Base-by-base conservation (phyloP, 139 green algal genomes). In the Volvox africanus region DNA sequence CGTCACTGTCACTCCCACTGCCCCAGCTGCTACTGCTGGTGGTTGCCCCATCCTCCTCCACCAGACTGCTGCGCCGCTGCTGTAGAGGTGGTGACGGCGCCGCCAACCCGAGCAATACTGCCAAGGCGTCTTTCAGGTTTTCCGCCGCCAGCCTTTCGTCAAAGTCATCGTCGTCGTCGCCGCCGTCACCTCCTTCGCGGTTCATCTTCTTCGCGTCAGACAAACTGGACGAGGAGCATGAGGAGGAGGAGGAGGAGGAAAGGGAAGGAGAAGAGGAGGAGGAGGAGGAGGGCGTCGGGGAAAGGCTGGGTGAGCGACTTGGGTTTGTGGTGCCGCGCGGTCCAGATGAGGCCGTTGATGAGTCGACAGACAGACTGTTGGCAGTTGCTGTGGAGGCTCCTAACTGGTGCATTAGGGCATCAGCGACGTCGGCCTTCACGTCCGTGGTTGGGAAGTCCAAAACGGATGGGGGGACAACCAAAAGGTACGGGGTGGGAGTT, bases 361-460 rank as follows among this genome's bases (percentile, higher is more conserved):
- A n/a, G n/a, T n/a, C n/a, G n/a, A n/a, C n/a, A n/a, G n/a, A n/a
- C n/a, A n/a, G n/a, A n/a, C 18, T 21, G 35, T 9, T 62, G 77
- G 77, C 35, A 20, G 77, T 28, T 13, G 75, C 13, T 30, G 75
- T 0, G 20, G 71, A 79, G 14, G 71, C 71, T n/a, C 79, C 80
- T 21, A 87, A 30, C 19, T 87, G 81, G 28, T 30, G 61, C 81
- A 87, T 87, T 1, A 87, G 81, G 17, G 81, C 61, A 1, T 61
- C 32, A 17, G 32, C 61, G 17, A 87, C 81, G 18, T 87, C 81
- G 0, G n/a, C 30, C 81, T 87, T 26, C 65, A 28, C n/a, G n/a
- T n/a, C n/a, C n/a, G n/a, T n/a, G n/a, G n/a, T n/a, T n/a, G n/a
- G n/a, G n/a, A n/a, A n/a, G n/a, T n/a, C n/a, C n/a, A n/a, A n/a